Percentiles rank a stretch among this genome's conserved stretches.
Evolutionary conservation across 2,329 filamentous ascomycete species (phyloP).

Genomic region (Sporothrix dimorphospora): DNA sequence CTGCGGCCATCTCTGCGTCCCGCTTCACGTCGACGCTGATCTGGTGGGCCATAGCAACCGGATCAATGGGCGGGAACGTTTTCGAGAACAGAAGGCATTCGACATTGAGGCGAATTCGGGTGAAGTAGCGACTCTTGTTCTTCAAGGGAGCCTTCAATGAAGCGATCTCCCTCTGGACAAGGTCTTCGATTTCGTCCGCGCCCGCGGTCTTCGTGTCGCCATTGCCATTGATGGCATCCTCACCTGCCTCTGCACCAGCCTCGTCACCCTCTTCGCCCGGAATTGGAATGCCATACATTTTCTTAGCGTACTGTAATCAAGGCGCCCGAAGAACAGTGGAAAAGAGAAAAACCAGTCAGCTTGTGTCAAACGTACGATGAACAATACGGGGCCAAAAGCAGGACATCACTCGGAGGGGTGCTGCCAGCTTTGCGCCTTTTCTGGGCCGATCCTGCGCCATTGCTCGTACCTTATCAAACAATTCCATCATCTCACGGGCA

Average conservation of each 20-base stretch:
- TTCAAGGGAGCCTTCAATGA: constrained; percentile 55
- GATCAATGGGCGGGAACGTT: constrained; percentile 58
- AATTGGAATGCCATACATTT: constrained; percentile 57
- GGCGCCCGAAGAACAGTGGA: not conserved
- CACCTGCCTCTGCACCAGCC: not conserved
- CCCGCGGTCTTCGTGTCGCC: constrained; percentile 35
- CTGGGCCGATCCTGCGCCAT: not conserved
- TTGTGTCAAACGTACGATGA: not conserved
- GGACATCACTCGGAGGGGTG: not conserved
- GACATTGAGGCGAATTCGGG: constrained; percentile 57
- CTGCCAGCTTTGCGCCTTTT: not conserved
- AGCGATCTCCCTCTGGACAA: constrained; percentile 72
- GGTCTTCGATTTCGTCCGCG: constrained; percentile 70
- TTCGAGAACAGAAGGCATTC: constrained; percentile 67
- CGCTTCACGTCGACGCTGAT: constrained; percentile 60
- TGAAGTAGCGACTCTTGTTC: constrained; percentile 52
- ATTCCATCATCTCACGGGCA: constrained; percentile 64
- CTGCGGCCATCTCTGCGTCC: constrained; percentile 46
- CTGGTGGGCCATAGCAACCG: constrained; percentile 55
- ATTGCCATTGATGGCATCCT: not conserved
- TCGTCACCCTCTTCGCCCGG: constrained; percentile 37
- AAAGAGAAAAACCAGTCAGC: not conserved
- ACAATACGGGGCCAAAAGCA: no score
- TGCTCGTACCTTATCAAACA: constrained; percentile 25
- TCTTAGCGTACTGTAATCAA: constrained; percentile 60